Base-by-base conservation (phyloP, 2,329 filamentous ascomycete genomes). In the Fusarium multiceps region DNA sequence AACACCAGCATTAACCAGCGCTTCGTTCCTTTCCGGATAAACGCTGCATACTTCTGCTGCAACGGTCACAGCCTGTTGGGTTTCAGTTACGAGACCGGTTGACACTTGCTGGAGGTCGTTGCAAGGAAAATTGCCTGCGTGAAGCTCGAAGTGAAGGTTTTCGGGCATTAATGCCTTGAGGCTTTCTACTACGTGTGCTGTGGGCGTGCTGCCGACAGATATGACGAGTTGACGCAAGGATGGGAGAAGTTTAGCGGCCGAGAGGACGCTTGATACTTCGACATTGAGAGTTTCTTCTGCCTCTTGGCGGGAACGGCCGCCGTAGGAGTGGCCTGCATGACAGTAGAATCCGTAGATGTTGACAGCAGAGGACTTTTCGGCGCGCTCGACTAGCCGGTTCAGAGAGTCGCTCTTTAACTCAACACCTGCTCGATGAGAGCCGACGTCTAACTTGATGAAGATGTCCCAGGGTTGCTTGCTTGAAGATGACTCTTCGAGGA, bases 101-200 rank as follows among this genome's bases (percentile, higher is more conserved):
- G 78, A 78, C 4, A 81, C 76, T 55, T 81, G 80, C 40, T 81
- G 80, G 18, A 81, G 78, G 40, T 81, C 80, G n/a, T 80, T 79
- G 32, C 73, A 73, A 5, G 78, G 78, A 49, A 80, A 81, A 60
- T 81, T 80, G 18, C 78, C 79, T 12, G 79, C 79, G 37, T 81
- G 79, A 5, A 81, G 66, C 64, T 81, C 79, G 2, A 81, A 55
- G n/a, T 73, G 75, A 20, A 81, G 60, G 27, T 78, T 79, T 7
- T 67, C 47, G 1, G 79, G 78, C 18, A 75, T 69, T 4, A 69
- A 68, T 1, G 75, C 72, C 49, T 76, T 77, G 13, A 80, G 63
- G n/a, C 66, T 75, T 34, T 73, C 64, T 2, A 78, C 75, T 2
- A 80, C 79, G 41, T 81, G 79, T 0, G 79, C 79, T 13, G 79